phyloP scores from a whole-genome alignment of 2,329 filamentous ascomycete species.

The Claviceps pazoutovae region DNA sequence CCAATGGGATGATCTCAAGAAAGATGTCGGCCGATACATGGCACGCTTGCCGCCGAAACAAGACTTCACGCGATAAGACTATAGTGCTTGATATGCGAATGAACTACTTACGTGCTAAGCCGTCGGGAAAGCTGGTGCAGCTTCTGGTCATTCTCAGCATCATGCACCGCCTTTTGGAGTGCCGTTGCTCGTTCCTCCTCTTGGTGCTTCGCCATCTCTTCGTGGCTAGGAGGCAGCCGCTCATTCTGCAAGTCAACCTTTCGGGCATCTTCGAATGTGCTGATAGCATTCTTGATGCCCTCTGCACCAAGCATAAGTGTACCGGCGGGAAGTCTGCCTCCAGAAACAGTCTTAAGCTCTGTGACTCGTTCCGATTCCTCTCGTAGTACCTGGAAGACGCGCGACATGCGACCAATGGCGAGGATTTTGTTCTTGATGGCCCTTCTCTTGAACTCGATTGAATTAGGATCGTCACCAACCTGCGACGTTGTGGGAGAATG shows the following conservation, averaged over 20 bases:
- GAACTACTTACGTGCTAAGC: slow-evolving; percentile 72
- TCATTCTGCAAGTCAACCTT: slow-evolving; percentile 98
- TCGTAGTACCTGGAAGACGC: slow-evolving; percentile 94
- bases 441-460: slow-evolving; percentile 83
- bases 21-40: no score
- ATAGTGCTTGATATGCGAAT: not conserved
- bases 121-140: slow-evolving; percentile 76
- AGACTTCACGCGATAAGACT: no score
- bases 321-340: slow-evolving; percentile 81
- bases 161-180: slow-evolving; percentile 69
- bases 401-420: slow-evolving; percentile 87
- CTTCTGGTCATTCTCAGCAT: slow-evolving; percentile 84
- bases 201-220: slow-evolving; percentile 75
- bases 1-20: no score
- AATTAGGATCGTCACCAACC: slow-evolving; percentile 55
- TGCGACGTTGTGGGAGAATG: slow-evolving; percentile 50
- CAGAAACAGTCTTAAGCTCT: slow-evolving; percentile 91
- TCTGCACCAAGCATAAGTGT: slow-evolving; percentile 97
- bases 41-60: no score
- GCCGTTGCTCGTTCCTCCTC: slow-evolving; percentile 72
- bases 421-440: slow-evolving; percentile 99
- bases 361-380: slow-evolving; percentile 96
- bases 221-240: slow-evolving; percentile 76
- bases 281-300: slow-evolving; percentile 97
- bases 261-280: slow-evolving; percentile 86